phyloP scores from a whole-genome alignment of 768 basidiomycete species.

The Suillus luteus region DNA sequence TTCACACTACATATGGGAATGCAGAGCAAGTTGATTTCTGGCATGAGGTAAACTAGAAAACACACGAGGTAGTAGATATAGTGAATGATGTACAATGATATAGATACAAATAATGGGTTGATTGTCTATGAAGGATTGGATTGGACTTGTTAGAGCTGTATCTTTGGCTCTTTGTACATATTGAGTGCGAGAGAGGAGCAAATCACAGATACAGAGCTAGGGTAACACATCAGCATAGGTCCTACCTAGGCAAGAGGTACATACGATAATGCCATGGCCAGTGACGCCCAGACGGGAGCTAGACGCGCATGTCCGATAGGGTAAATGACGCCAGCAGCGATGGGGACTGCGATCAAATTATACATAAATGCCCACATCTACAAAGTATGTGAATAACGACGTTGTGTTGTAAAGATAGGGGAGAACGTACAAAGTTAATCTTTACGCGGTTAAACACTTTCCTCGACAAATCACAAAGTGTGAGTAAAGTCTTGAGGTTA shows the following conservation, averaged over 20 bases:
- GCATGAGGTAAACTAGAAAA: background rate
- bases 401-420: slow-evolving; percentile 9
- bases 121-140: background rate
- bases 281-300: slow-evolving; percentile 77
- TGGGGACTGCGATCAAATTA: slow-evolving; percentile 65
- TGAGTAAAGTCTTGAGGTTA: slow-evolving; percentile 59
- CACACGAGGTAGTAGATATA: background rate
- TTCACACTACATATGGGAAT: no score
- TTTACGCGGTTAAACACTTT: slow-evolving; percentile 70
- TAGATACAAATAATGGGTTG: slow-evolving; percentile 2
- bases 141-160: slow-evolving; percentile 3
- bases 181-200: slow-evolving; percentile 59
- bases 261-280: slow-evolving; percentile 79
- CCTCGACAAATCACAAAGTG: slow-evolving; percentile 63
- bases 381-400: slow-evolving; percentile 19
- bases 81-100: background rate
- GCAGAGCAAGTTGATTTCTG: no score
- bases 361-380: slow-evolving; percentile 71
- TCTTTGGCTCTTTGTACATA: slow-evolving; percentile 43
- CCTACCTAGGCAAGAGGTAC: slow-evolving; percentile 22
- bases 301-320: slow-evolving; percentile 63
- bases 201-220: slow-evolving; percentile 63
- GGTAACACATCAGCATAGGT: slow-evolving; percentile 6
- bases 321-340: slow-evolving; percentile 80
- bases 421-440: slow-evolving; percentile 65